Evolutionary conservation across 257 asterid genomes (phyloP).

Genomic region (Lavandula angustifolia): DNA sequence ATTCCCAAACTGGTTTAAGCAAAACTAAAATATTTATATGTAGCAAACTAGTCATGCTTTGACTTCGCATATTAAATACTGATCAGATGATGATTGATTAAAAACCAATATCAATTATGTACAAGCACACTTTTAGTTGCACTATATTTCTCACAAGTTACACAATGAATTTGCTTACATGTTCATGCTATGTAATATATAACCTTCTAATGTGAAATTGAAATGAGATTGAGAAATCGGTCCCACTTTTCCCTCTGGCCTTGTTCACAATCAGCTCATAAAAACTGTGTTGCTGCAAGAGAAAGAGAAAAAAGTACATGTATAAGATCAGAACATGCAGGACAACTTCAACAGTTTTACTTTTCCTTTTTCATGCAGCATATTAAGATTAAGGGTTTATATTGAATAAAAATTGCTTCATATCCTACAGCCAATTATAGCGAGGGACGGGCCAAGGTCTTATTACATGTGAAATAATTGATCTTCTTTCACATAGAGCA

Average conservation of each 20-base stretch:
- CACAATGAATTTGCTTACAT: not conserved
- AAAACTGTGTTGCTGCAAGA: slow-evolving; percentile 90
- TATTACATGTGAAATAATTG: slow-evolving; percentile 90
- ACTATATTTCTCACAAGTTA: slow-evolving; percentile 1
- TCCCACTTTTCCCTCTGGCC: slow-evolving; percentile 99
- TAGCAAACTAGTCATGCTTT: too few relatives aligned
- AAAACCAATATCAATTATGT: not conserved
- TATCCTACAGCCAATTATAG: slow-evolving; percentile 3
- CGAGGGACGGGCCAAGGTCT: slow-evolving; percentile 32
- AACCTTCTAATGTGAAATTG: slow-evolving; percentile 24
- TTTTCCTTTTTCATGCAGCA: not conserved
- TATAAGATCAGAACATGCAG: slow-evolving; percentile 7
- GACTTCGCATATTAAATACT: too few relatives aligned
- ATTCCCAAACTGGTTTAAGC: not conserved
- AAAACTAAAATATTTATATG: slow-evolving; percentile 12
- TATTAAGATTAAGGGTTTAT: not conserved
- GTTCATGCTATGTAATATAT: not conserved
- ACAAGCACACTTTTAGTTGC: not conserved
- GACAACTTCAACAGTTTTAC: slow-evolving; percentile 4
- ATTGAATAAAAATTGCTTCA: not conserved
- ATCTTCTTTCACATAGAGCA: slow-evolving; percentile 98
- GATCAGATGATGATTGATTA: not conserved
- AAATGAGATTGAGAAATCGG: slow-evolving; percentile 31
- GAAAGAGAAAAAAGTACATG: not conserved
- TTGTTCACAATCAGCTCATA: slow-evolving; percentile 94